Conservation (phyloP, 2,329 filamentous ascomycete species). For the Fusarium temperatum region DNA sequence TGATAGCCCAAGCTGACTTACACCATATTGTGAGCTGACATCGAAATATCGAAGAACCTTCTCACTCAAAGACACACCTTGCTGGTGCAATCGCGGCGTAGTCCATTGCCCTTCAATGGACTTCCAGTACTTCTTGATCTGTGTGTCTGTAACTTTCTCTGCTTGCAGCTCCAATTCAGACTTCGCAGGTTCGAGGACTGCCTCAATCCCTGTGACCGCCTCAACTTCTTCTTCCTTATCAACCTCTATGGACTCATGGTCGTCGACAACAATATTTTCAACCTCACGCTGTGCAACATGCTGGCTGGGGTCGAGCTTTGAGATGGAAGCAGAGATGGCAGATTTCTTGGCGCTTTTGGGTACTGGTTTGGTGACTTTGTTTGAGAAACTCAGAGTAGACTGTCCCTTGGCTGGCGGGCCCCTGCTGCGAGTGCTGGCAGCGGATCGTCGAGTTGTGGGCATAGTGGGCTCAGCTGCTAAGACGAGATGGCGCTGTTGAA, state of each 20-base stretch:
- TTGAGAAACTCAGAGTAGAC: conserved; percentile 64
- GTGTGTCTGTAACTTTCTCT: conserved; percentile 69
- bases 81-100: conserved; percentile 80
- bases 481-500: not conserved
- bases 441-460: conserved; percentile 61
- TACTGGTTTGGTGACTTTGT: conserved; percentile 64
- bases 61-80: conserved; percentile 75
- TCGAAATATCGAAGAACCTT: conserved; percentile 94
- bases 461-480: conserved; percentile 47
- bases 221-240: conserved; percentile 36
- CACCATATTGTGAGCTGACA: conserved; percentile 88
- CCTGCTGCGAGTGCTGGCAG: conserved; percentile 49
- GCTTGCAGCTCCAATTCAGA: conserved; percentile 66
- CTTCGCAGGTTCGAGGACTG: conserved; percentile 50
- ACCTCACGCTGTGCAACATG: conserved; percentile 28
- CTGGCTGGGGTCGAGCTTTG: conserved; percentile 47
- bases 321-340: conserved; percentile 47
- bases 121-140: conserved; percentile 82
- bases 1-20: conserved; percentile 61
- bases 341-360: conserved; percentile 59
- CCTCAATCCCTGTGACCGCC: conserved; percentile 32
- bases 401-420: conserved; percentile 56
- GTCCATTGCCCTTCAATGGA: conserved; percentile 73
- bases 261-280: conserved; percentile 26
- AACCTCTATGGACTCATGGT: conserved; percentile 32